These are phyloP conservation scores for Citrus inodora DNA, from an alignment of 345 rosid species.

Conservation along the genomic window DNA sequence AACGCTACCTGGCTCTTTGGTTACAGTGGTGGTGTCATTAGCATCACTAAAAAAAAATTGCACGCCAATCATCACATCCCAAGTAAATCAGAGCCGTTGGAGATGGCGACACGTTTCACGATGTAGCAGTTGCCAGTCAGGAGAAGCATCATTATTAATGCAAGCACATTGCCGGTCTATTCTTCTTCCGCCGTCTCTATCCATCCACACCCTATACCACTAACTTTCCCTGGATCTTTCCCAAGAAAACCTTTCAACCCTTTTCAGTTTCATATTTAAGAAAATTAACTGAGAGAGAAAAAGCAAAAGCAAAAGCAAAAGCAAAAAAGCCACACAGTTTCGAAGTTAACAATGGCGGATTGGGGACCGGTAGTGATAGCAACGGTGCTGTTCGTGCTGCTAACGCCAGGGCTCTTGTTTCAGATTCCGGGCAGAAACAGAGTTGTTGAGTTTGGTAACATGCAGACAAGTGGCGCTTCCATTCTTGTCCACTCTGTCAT, in stretches of 20 bases:
- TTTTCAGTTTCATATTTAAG: neutral
- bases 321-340: too few relatives aligned
- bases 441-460: slow-evolving; percentile 56
- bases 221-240: neutral
- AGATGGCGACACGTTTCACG: neutral
- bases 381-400: slow-evolving; percentile 60
- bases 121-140: neutral
- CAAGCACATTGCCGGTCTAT: too few relatives aligned
- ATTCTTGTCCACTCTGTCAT: slow-evolving; percentile 59
- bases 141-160: neutral
- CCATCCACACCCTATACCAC: neutral
- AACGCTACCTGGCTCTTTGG: too few relatives aligned
- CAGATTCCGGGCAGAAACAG: slow-evolving; percentile 62
- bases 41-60: neutral
- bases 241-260: neutral
- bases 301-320: too few relatives aligned
- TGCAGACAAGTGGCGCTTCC: slow-evolving; percentile 64
- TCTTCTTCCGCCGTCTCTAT: neutral
- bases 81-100: slow-evolving; percentile 9
- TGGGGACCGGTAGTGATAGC: slow-evolving; percentile 81
- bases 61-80: neutral
- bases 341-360: slow-evolving; percentile 45
- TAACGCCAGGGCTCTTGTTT: slow-evolving; percentile 66
- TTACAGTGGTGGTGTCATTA: too few relatives aligned
- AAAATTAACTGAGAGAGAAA: too few relatives aligned